Percentiles rank a stretch among this genome's conserved stretches.
These are phyloP conservation scores for Melampsora occidentalis DNA, from an alignment of 1,284 basidiomycete species.

Conservation along the genomic window DNA sequence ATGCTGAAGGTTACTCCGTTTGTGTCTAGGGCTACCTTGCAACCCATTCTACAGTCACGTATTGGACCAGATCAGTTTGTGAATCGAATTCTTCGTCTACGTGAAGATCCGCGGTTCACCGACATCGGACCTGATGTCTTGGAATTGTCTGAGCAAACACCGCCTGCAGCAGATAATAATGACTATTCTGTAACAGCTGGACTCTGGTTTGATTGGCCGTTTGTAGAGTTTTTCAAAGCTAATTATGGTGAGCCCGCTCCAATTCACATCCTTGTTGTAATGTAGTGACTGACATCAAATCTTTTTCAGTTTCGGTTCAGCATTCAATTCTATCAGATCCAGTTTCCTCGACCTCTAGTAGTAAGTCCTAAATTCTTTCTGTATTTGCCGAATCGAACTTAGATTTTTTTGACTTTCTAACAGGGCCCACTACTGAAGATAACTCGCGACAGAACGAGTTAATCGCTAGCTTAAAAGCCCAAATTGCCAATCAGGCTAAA, in stretches of 20 bases:
- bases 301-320: conserved; percentile 56
- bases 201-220: conserved; percentile 96
- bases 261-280: conserved; percentile 4
- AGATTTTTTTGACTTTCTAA: conserved; percentile 23
- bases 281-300: conserved; percentile 10
- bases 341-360: conserved; percentile 52
- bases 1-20: not conserved
- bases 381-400: not conserved
- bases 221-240: conserved; percentile 98
- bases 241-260: conserved; percentile 72
- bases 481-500: conserved; percentile 71
- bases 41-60: conserved; percentile 77
- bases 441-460: conserved; percentile 73
- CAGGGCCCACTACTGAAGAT: conserved; percentile 59
- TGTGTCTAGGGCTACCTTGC: conserved; percentile 68
- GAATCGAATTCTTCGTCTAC: conserved; percentile 76
- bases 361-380: conserved; percentile 5
- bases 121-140: conserved; percentile 74
- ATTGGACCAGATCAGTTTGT: conserved; percentile 81
- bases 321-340: conserved; percentile 59
- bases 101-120: conserved; percentile 89
- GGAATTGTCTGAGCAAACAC: conserved; percentile 45
- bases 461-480: conserved; percentile 73
- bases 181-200: conserved; percentile 62
- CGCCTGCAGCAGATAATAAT: conserved; percentile 47